Conservation (phyloP, 768 basidiomycete genomes). For the Boletus vermiculosoides region DNA sequence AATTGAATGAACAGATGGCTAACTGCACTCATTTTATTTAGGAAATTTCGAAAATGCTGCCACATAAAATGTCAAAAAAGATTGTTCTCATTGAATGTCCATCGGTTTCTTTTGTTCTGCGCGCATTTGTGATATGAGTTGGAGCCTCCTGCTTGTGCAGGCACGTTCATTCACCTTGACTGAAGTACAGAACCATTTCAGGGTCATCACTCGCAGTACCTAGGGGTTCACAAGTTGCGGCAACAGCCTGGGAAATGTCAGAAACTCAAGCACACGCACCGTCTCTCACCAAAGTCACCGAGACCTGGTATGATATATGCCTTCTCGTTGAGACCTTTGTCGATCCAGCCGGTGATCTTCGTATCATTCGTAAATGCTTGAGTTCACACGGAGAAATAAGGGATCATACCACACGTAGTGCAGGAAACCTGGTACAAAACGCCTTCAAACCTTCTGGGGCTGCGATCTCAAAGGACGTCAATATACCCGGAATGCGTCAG, state of each 20-base stretch:
- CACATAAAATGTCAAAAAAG: background rate
- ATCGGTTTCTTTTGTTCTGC: background rate
- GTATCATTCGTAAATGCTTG: background rate
- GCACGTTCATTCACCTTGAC: background rate
- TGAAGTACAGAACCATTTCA: background rate
- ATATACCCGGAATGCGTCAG: background rate
- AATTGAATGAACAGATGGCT: background rate
- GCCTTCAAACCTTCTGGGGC: slow-evolving; percentile 85
- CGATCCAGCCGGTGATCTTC: slow-evolving; percentile 95
- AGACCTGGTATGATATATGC: slow-evolving; percentile 90
- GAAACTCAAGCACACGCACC: slow-evolving; percentile 40
- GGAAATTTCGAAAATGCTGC: background rate
- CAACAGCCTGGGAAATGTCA: background rate
- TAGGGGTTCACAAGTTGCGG: background rate
- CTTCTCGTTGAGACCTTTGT: slow-evolving; percentile 87
- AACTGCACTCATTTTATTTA: background rate
- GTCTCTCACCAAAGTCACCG: slow-evolving; percentile 96
- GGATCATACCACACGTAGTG: slow-evolving; percentile 67
- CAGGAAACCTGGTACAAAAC: slow-evolving; percentile 75
- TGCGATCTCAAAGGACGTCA: slow-evolving; percentile 57
- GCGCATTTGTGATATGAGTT: background rate
- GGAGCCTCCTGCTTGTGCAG: background rate
- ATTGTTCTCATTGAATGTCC: background rate
- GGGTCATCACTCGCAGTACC: slow-evolving; percentile 24
- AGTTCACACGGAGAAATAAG: background rate